Evolutionary conservation across 345 rosid genomes (phyloP).

Genomic region (Brassica rapa): DNA sequence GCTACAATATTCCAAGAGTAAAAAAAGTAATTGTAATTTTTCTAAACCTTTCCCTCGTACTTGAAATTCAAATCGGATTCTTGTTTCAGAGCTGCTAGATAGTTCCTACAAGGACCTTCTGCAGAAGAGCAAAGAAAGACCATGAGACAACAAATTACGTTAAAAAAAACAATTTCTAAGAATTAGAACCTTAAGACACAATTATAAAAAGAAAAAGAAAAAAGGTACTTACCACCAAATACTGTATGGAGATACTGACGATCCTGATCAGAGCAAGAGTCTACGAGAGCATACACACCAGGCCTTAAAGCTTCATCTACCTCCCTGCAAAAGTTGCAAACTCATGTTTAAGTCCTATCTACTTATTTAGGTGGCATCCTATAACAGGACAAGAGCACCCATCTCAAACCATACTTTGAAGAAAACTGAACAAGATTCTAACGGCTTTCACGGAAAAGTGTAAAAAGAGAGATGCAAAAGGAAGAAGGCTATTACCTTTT

Average conservation of each 20-base stretch:
- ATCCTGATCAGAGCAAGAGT: constrained; percentile 74
- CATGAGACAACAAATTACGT: background rate
- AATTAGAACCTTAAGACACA: background rate
- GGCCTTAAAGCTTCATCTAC: constrained; percentile 86
- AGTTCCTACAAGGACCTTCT: constrained; percentile 95
- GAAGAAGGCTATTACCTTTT: constrained; percentile 52
- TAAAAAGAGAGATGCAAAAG: background rate
- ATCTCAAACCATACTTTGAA: background rate
- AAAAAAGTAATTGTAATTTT: background rate
- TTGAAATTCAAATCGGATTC: constrained; percentile 80
- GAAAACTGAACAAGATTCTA: background rate
- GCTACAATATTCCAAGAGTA: background rate
- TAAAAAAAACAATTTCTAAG: background rate
- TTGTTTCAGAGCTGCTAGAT: constrained; percentile 66
- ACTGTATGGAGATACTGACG: constrained; percentile 80
- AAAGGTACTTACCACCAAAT: constrained; percentile 75
- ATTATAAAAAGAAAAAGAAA: background rate
- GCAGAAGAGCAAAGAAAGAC: constrained; percentile 39
- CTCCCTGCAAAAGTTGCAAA: constrained; percentile 53
- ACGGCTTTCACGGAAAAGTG: background rate
- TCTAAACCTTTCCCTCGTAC: constrained; percentile 84
- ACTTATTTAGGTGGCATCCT: background rate
- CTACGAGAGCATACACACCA: constrained; percentile 86
- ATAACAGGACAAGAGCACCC: constrained; percentile 4
- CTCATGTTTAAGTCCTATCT: background rate